Evolutionary conservation across 2,329 filamentous ascomycete species (phyloP), one percentile per base, ranked within the genome.

Genomic region (Penicillium verrucosum): DNA sequence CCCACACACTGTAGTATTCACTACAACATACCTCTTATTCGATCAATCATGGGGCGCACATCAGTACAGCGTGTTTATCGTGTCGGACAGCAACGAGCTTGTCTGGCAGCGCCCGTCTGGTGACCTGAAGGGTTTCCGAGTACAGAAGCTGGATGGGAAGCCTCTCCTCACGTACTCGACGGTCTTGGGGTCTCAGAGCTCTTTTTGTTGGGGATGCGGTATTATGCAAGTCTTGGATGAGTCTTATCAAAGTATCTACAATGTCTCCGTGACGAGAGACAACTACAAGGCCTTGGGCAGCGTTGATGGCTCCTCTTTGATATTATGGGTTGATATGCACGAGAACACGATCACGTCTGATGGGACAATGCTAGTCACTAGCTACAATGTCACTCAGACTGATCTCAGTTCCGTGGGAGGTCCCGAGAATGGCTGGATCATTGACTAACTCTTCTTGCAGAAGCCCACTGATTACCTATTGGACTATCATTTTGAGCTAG

Each of bases 251-350:
- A 61, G 61, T 40, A 69, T 70, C 52, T 55, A 69, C 46, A 65
- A 58, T 21, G 65, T 70, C 3, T 66, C 60, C 5, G 40, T 69
- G 30, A 50, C 51, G 29, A 57, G 56, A 37, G 57, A 65, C 32
- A 37, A 60, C 12, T 55, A 62, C 40, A 60, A 58, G 5, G 59
- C 64, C 11, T 50, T 64, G 25, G 63, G 60, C 1, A 47, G 54
- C 23, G 58, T 63, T 23, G 59, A 65, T n/a, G 51, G 60, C 29
- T 56, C 59, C 36, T 25, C 45, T 12, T 62, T 60, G 11, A 37
- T 52, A 16, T 68, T 64, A 4, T 67, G 64, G 43, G 64, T 68
- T 43, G 68, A 72, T 51, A 53, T 70, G 23, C 69, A 71, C 34
- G 67, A 71, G 47, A 65, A 60, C 44, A 58, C 60, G 7, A 54